Evolutionary conservation across 1,284 basidiomycete genomes (phyloP).

Genomic region (Ustilago loliicola): DNA sequence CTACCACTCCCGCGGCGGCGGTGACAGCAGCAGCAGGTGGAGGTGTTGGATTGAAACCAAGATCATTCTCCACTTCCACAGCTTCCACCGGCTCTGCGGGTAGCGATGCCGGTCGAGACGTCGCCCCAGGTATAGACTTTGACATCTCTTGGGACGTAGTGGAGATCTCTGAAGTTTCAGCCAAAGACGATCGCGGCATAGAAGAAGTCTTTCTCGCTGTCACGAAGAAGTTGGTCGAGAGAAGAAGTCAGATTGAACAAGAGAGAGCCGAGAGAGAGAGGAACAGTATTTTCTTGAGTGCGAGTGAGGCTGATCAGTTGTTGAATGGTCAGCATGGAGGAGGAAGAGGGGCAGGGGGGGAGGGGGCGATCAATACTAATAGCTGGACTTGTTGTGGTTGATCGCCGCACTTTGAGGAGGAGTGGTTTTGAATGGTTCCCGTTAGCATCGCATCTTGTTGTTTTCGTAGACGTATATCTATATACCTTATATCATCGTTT

Average conservation of each 20-base stretch:
- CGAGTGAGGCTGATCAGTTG: slow-evolving; percentile 8
- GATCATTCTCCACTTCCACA: slow-evolving; percentile 29
- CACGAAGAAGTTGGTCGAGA: slow-evolving; percentile 57
- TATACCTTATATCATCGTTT: not conserved
- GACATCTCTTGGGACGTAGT: slow-evolving; percentile 44
- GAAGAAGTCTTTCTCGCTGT: slow-evolving; percentile 59
- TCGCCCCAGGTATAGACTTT: slow-evolving; percentile 2
- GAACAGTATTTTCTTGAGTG: slow-evolving; percentile 41
- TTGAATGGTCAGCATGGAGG: not conserved
- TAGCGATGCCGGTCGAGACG: slow-evolving; percentile 23
- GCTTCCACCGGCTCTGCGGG: slow-evolving; percentile 34
- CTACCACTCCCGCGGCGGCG: not conserved
- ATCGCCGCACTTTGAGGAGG: not conserved
- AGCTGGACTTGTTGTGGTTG: slow-evolving; percentile 49
- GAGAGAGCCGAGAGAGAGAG: slow-evolving; percentile 31
- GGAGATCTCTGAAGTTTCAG: slow-evolving; percentile 57
- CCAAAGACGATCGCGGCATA: slow-evolving; percentile 55
- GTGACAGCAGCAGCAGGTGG: not conserved
- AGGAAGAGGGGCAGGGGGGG: not conserved
- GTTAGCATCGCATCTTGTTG: not conserved
- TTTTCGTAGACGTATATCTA: not conserved
- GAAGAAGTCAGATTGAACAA: slow-evolving; percentile 45
- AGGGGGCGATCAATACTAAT: slow-evolving; percentile 17
- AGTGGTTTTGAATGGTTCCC: too few relatives aligned
- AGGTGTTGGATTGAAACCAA: slow-evolving; percentile 17